Conservation (phyloP, 2,329 filamentous ascomycete genomes). For the Cephalotrichum gorgonifer region DNA sequence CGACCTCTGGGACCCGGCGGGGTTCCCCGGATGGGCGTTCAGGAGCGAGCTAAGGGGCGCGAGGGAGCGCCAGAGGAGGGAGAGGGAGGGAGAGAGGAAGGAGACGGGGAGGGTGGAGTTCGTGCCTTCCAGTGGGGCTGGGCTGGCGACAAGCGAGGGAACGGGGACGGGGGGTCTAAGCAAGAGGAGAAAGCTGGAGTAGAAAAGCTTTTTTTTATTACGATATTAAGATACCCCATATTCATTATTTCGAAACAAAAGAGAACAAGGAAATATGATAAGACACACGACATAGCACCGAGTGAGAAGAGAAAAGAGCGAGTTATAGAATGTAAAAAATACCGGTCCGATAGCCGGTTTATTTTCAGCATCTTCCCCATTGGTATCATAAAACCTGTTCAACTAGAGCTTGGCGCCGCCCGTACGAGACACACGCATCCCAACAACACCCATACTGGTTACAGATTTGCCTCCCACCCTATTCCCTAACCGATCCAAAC, state of each 20-base stretch:
- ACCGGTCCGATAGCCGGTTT: background rate
- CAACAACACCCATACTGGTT: background rate
- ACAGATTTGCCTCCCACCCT: background rate
- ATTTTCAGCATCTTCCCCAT: background rate
- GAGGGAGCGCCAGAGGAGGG: constrained; percentile 33
- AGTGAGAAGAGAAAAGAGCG: too few species aligned
- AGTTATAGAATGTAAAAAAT: background rate
- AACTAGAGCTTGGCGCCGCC: background rate
- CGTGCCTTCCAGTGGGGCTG: constrained; percentile 21
- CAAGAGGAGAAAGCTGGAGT: constrained; percentile 21
- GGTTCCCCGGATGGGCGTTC: constrained; percentile 41
- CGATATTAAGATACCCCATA: background rate
- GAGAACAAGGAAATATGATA: background rate
- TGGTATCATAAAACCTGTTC: background rate
- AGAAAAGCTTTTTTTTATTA: constrained; percentile 3
- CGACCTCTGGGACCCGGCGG: constrained; percentile 47
- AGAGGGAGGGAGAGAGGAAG: constrained; percentile 31
- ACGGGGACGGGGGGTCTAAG: constrained; percentile 15
- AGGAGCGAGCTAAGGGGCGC: constrained; percentile 36
- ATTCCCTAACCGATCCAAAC: too few species aligned
- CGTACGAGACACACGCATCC: background rate
- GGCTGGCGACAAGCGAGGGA: constrained; percentile 6
- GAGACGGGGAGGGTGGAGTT: constrained; percentile 39
- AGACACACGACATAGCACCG: background rate
- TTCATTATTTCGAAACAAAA: background rate